Base-by-base conservation (phyloP, 2,329 filamentous ascomycete species). In the Lasiodiplodia sp. region DNA sequence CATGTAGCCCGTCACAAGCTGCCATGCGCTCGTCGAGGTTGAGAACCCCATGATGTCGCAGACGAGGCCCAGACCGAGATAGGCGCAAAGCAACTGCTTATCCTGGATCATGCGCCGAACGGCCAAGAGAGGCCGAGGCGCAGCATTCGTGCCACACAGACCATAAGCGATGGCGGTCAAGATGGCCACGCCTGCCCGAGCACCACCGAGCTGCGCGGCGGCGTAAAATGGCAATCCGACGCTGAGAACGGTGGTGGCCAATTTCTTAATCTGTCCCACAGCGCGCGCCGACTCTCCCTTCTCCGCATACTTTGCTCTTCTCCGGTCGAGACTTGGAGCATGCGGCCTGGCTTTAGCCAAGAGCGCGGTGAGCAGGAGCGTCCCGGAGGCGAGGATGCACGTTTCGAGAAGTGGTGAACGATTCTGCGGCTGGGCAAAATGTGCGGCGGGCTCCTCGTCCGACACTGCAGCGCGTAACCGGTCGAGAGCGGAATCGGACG, bases 141-240 rank as follows among this genome's bases (percentile, higher is more conserved):
- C 76, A 74, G 73, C 77, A 23, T 23, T 49, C 25, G 40, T 34
- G 47, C 44, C 31, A 67, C 70, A 72, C 71, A 88, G 69, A 8
- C 83, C 84, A 16, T 83, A 81, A 8, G 84, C 80, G 2, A 81
- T 71, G 8, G 83, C 81, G 40, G 83, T 75, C 53, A 88, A 76
- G 34, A 88, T 71, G 2, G 84, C 71, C n/a, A 88, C 76, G 12
- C 85, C 84, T n/a, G 85, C 83, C 66, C 84, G 79, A 68, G 84
- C 81, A 14, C 85, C 86, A 10, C 87, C 87, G 14, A 89, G 75
- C 68, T 87, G 83, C 70, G 87, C 79, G 0, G 85, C 76, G 10
- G 87, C 85, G 73, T 87, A 89, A 72, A 87, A 85, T 0, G 87
- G 87, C 37, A 89, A 73, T 3, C 81, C 76, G 25, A 86, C 73